A percentile compares a stretch with the other conserved stretches of the same genome.
Conservation (phyloP, 768 basidiomycete species). For the Agaricus sinodeliciosus region DNA sequence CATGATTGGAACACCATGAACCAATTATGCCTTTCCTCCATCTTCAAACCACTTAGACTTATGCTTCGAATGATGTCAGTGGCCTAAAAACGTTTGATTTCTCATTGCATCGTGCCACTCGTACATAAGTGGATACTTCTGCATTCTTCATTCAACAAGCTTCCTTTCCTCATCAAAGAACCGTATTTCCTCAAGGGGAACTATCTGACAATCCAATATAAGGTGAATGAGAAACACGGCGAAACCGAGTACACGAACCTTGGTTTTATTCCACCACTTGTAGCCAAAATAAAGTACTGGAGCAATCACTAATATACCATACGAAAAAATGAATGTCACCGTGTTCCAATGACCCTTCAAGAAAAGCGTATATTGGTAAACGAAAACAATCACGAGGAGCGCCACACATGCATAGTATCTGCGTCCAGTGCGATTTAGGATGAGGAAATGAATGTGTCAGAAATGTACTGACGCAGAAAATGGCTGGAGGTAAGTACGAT, state of each 20-base stretch:
- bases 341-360: constrained; percentile 42
- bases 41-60: too few species aligned
- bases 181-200: not conserved
- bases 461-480: constrained; percentile 33
- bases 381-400: constrained; percentile 38
- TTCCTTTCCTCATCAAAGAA: constrained; percentile 3
- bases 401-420: constrained; percentile 40
- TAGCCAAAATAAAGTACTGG: constrained; percentile 38
- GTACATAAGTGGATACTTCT: not conserved
- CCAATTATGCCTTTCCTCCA: too few species aligned
- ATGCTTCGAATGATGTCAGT: too few species aligned
- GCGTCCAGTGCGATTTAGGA: not conserved
- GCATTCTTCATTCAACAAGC: not conserved
- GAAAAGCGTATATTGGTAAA: constrained; percentile 45
- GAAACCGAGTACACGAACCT: constrained; percentile 21
- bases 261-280: constrained; percentile 34
- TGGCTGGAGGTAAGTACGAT: constrained; percentile 41
- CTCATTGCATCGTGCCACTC: too few species aligned
- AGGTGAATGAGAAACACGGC: not conserved
- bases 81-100: too few species aligned
- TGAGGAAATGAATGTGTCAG: not conserved
- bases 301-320: constrained; percentile 35
- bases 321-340: constrained; percentile 43
- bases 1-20: too few species aligned
- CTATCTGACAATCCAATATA: not conserved